These are phyloP conservation scores for Scenedesmus sp. DNA, from an alignment of 163 green algal species.

Conservation along the genomic window DNA sequence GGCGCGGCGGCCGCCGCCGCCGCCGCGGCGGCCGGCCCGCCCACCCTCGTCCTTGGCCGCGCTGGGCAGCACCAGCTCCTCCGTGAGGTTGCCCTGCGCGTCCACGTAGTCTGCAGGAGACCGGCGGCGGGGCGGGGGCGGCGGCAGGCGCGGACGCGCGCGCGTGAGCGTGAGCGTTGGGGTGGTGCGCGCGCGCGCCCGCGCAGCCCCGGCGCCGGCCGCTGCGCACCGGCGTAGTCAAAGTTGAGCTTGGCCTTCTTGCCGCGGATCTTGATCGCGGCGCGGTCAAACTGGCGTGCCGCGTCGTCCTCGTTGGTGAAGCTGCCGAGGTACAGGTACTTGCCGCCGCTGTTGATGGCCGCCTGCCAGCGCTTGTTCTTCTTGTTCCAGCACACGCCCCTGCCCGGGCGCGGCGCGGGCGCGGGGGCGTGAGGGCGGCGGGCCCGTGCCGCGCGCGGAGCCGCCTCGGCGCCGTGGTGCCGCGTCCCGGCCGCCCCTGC, in stretches of 20 bases:
- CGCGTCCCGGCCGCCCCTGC: not conserved
- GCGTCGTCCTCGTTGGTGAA: slow-evolving; percentile 65
- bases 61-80: slow-evolving; percentile 51
- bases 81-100: slow-evolving; percentile 54
- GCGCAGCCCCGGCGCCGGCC: no score
- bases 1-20: not conserved
- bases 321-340: slow-evolving; percentile 66
- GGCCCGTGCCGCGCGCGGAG: not conserved
- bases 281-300: slow-evolving; percentile 63
- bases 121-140: no score
- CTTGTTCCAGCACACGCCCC: slow-evolving; percentile 57
- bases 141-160: no score
- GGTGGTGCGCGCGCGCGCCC: no score
- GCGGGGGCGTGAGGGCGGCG: not conserved
- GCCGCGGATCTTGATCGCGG: slow-evolving; percentile 64
- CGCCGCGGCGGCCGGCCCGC: not conserved
- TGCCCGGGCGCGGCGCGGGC: not conserved
- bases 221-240: slow-evolving; percentile 19
- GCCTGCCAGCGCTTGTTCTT: slow-evolving; percentile 68
- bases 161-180: no score
- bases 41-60: not conserved
- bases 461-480: not conserved
- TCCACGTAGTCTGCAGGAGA: slow-evolving; percentile 59
- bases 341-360: slow-evolving; percentile 64
- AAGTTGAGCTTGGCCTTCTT: slow-evolving; percentile 72